These are phyloP conservation scores for Garcia nutans DNA, from an alignment of 345 rosid genomes.

Conservation along the genomic window DNA sequence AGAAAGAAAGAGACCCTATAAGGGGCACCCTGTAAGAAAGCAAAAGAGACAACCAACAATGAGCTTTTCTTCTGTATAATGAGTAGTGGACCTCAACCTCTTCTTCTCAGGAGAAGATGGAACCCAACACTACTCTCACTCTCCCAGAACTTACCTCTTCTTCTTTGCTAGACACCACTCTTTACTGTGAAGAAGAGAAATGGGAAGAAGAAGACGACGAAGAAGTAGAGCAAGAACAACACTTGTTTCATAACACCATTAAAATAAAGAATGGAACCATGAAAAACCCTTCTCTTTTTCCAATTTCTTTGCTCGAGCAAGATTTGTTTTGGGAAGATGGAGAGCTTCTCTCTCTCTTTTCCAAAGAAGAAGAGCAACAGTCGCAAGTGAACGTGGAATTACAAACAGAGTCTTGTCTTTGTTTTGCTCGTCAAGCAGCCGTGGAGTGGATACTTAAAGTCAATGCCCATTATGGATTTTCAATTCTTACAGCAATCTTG, in stretches of 20 bases:
- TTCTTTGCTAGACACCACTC: conserved; percentile 14
- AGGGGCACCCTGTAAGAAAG: conserved; percentile 2
- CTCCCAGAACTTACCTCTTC: conserved; percentile 13
- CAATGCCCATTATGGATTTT: conserved; percentile 27
- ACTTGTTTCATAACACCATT: neutral
- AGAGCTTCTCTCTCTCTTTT: conserved; percentile 63
- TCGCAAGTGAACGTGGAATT: conserved; percentile 1
- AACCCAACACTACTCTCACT: neutral
- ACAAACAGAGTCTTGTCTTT: conserved; percentile 10
- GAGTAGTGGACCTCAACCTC: conserved; percentile 19
- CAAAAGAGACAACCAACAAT: neutral
- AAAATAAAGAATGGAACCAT: neutral
- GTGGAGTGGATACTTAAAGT: conserved; percentile 33
- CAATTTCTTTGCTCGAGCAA: conserved; percentile 48
- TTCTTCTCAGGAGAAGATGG: conserved; percentile 38
- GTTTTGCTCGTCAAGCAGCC: conserved; percentile 20
- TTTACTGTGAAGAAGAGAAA: conserved; percentile 33
- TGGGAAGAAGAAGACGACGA: conserved; percentile 24
- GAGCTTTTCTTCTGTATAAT: conserved; percentile 22
- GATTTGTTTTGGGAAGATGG: conserved; percentile 78
- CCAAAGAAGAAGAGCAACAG: conserved; percentile 51
- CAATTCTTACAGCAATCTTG: conserved; percentile 25
- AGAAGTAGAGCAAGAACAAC: neutral
- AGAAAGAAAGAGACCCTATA: conserved; percentile 20
- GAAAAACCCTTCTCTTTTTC: conserved; percentile 23